phyloP scores from a whole-genome alignment of 2,329 filamentous ascomycete species.

The Coniochaeta pulveracea region DNA sequence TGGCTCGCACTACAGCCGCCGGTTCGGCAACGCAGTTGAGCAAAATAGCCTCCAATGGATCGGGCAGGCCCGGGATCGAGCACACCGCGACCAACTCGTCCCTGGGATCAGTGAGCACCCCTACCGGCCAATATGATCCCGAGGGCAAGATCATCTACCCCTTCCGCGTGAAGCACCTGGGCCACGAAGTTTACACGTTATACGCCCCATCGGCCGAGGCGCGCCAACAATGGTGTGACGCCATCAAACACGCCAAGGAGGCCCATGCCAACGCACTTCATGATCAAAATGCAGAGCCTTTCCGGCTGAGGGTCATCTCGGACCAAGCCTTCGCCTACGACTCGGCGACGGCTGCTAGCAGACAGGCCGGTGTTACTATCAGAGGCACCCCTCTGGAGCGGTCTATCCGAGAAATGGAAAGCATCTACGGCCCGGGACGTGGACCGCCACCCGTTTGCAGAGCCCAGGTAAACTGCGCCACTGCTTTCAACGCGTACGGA shows the following conservation, averaged over 20 bases:
- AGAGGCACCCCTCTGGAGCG: constrained; percentile 85
- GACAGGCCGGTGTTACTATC: constrained; percentile 60
- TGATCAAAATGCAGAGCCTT: constrained; percentile 91
- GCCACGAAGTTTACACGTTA: constrained; percentile 83
- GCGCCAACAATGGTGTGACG: constrained; percentile 81
- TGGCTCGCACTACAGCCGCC: constrained; percentile 48
- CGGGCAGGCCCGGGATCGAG: constrained; percentile 47
- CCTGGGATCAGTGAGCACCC: constrained; percentile 33
- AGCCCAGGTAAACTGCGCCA: constrained; percentile 84
- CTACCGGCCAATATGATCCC: constrained; percentile 44
- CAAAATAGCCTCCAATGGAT: constrained; percentile 39
- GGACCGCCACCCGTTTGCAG: constrained; percentile 70
- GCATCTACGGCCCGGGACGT: constrained; percentile 57
- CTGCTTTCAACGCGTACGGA: constrained; percentile 74
- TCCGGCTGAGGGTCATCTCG: constrained; percentile 81
- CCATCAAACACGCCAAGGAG: constrained; percentile 91
- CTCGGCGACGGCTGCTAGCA: constrained; percentile 43
- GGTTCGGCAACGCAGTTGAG: constrained; percentile 43
- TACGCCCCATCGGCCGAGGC: constrained; percentile 69
- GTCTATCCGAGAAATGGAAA: constrained; percentile 81
- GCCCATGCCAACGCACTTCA: constrained; percentile 80
- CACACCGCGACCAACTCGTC: constrained; percentile 61
- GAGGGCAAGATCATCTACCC: constrained; percentile 84
- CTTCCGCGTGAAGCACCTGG: constrained; percentile 91
- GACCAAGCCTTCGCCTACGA: constrained; percentile 87